phyloP scores from a whole-genome alignment of 441 rosid genomes.

The Omphalea diandra region DNA sequence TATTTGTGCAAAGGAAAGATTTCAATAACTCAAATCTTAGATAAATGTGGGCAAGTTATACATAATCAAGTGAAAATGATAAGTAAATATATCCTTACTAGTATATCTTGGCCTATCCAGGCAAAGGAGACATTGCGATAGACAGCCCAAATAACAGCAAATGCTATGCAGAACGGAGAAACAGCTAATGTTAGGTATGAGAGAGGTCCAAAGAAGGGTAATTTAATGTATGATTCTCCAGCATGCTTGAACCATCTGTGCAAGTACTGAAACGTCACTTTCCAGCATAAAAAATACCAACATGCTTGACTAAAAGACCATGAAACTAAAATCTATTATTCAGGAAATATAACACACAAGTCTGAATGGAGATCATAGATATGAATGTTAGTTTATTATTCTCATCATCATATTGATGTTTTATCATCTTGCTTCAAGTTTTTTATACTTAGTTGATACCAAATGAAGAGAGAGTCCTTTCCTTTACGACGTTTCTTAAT shows the following conservation, averaged over 20 bases:
- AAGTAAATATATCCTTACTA: slow-evolving; percentile 51
- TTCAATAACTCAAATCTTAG: neutral
- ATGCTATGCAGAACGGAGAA: slow-evolving; percentile 90
- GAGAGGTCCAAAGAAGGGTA: slow-evolving; percentile 84
- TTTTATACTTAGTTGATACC: too few relatives aligned
- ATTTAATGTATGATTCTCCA: slow-evolving; percentile 70
- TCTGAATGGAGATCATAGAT: too few relatives aligned
- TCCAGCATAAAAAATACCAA: neutral
- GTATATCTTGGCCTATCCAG: slow-evolving; percentile 99
- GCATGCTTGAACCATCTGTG: slow-evolving; percentile 78
- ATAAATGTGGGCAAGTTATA: neutral
- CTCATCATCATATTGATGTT: too few relatives aligned
- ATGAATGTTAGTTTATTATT: too few relatives aligned
- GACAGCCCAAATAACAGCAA: slow-evolving; percentile 90
- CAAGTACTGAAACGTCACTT: slow-evolving; percentile 14
- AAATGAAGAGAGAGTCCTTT: too few relatives aligned
- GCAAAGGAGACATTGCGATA: slow-evolving; percentile 57
- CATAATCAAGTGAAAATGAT: neutral
- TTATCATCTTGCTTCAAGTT: too few relatives aligned
- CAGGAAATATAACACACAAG: neutral
- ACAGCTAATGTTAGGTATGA: slow-evolving; percentile 87
- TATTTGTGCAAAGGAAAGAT: too few relatives aligned
- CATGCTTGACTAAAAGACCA: neutral
- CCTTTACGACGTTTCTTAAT: too few relatives aligned
- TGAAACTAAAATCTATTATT: neutral